phyloP scores from a whole-genome alignment of 2,329 filamentous ascomycete genomes.

The Clonostachys sp. region DNA sequence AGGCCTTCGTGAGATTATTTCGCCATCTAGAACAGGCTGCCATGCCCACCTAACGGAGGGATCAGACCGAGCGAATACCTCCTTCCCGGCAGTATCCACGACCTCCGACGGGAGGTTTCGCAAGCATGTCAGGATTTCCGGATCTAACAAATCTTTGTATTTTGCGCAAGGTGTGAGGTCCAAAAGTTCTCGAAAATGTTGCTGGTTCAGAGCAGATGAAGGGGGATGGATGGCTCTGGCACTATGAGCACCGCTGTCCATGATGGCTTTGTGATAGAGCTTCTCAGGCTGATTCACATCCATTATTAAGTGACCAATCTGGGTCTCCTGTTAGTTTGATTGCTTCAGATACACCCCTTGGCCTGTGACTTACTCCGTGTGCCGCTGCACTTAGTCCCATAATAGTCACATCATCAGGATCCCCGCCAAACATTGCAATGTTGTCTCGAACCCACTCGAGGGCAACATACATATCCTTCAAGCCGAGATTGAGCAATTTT shows the following conservation, averaged over 20 bases:
- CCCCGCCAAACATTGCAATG: conserved; percentile 43
- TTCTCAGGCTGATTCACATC: conserved; percentile 20
- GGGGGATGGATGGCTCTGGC: conserved; percentile 18
- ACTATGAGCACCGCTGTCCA: conserved; percentile 22
- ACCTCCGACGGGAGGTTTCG: conserved; percentile 13
- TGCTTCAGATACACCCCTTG: background rate
- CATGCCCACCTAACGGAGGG: conserved; percentile 22
- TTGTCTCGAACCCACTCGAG: conserved; percentile 48
- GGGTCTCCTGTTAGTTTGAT: background rate
- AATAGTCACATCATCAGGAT: conserved; percentile 39
- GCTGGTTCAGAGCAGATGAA: conserved; percentile 13
- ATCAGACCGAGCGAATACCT: conserved; percentile 17
- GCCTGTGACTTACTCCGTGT: conserved; percentile 11
- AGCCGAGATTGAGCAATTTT: conserved; percentile 47
- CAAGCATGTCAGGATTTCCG: conserved; percentile 15
- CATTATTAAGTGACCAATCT: conserved; percentile 22
- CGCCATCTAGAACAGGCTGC: conserved; percentile 21
- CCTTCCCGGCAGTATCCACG: conserved; percentile 16
- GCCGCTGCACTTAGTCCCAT: conserved; percentile 36
- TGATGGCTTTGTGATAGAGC: conserved; percentile 22
- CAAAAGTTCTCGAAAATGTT: conserved; percentile 20
- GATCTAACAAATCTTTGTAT: conserved; percentile 13
- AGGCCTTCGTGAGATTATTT: conserved; percentile 19
- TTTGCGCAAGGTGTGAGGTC: conserved; percentile 17
- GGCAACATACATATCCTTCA: conserved; percentile 41